Conservation (phyloP, 768 basidiomycete genomes). For the Pleurotus tuber-regium region DNA sequence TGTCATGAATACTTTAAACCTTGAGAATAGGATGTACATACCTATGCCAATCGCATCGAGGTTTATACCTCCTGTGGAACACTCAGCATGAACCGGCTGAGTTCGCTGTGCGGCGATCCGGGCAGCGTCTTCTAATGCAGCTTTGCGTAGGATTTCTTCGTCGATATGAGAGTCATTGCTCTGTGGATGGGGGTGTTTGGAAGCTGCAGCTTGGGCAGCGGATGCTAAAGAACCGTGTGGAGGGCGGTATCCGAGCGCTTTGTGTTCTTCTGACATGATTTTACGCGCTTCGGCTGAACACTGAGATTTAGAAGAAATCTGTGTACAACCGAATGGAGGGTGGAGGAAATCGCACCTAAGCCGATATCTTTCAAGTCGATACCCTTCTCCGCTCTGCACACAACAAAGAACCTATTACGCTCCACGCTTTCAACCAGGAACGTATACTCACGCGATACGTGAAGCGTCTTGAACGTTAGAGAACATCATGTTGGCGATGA, state of each 20-base stretch:
- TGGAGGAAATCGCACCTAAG: not conserved
- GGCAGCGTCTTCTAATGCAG: slow-evolving; percentile 1
- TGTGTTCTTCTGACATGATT: slow-evolving; percentile 8
- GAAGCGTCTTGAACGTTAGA: not conserved
- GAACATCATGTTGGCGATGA: not conserved
- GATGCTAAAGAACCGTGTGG: slow-evolving; percentile 4
- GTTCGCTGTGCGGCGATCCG: slow-evolving; percentile 4
- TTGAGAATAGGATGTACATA: not conserved
- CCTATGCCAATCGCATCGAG: slow-evolving; percentile 12
- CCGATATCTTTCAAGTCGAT: slow-evolving; percentile 6
- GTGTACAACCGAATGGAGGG: not conserved
- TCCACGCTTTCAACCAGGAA: not conserved
- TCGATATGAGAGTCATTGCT: not conserved
- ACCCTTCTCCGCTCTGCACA: not conserved
- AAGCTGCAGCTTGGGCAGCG: slow-evolving; percentile 5
- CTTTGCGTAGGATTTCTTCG: slow-evolving; percentile 1
- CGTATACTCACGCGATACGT: not conserved
- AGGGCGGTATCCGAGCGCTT: slow-evolving; percentile 4
- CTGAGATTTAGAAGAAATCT: not conserved
- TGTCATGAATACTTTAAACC: too few species aligned
- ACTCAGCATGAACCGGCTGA: not conserved
- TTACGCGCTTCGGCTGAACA: slow-evolving; percentile 1
- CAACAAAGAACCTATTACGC: not conserved
- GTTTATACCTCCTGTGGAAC: slow-evolving; percentile 2
- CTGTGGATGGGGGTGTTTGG: not conserved